Evolutionary conservation across 495 filamentous ascomycete species (phyloP), one percentile per base, ranked within the genome.

Genomic region (Chaetomidium leptoderma): DNA sequence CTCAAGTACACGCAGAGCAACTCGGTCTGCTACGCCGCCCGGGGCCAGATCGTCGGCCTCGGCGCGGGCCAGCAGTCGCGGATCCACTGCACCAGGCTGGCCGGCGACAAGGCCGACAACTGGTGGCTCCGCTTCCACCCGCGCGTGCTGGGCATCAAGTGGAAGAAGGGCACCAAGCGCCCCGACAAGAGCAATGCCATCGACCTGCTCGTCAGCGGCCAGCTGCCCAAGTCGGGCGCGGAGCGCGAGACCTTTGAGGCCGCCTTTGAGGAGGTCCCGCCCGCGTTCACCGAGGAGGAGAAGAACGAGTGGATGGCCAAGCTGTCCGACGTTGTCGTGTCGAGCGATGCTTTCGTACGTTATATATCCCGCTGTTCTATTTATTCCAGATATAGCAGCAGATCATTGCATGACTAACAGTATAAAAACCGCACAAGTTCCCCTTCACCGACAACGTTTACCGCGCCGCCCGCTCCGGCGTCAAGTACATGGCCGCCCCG

Each of bases 71-170:
- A 98, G 74, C 93, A 98, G 76, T 92, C 88, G 59, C 86, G 93
- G 63, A 98, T 98, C 64, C 95, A 97, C 81, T 97, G 95, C 81
- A 98, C 93, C 26, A 86, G 93, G 60, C 82, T 98, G 40, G 93
- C 93, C n/a, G 93, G 95, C 61, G 93, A 96, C 77, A 98, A 98
- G 79, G 90, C 91, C 47, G 93, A 98, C 74, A 95, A 92, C 79
- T 98, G 93, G 93, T 98, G 93, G 93, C 86, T 97, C 76, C 86
- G 93, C 64, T 97, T 96, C 82, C 88, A 96, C 77, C 86, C 90
- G 50, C 87, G 89, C 35, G 85, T 91, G 7, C 78, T 96, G 32
- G 79, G 80, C 67, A 84, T 97, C 72, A 90, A 92, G 77, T 98
- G 89, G 88, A 97, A 95, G 83, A 90, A 92, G 73, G 92, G 93